These are phyloP conservation scores for Calophaca sinica DNA, from an alignment of 306 rosid species.

Conservation along the genomic window DNA sequence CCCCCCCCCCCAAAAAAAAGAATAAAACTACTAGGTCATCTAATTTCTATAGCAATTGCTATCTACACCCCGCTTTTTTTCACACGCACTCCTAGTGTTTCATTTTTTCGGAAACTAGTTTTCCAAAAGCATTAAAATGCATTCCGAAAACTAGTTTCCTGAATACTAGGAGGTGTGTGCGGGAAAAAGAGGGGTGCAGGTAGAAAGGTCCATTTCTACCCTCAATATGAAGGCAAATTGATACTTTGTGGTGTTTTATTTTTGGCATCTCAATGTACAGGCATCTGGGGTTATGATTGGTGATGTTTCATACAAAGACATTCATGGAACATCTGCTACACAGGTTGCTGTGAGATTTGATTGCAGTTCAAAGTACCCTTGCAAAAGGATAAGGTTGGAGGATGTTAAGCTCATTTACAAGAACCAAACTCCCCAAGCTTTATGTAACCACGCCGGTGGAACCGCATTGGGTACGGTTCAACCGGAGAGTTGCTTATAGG, in stretches of 20 bases:
- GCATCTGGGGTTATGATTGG: conserved; percentile 57
- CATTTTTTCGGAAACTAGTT: too few relatives aligned
- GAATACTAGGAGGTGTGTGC: too few relatives aligned
- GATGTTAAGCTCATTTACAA: conserved; percentile 54
- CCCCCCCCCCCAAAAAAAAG: too few relatives aligned
- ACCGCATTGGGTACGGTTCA: conserved; percentile 47
- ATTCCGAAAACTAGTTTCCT: too few relatives aligned
- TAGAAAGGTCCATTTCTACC: background rate
- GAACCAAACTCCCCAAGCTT: conserved; percentile 47
- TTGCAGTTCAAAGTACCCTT: conserved; percentile 60
- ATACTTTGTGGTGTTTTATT: background rate
- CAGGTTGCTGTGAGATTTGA: conserved; percentile 64
- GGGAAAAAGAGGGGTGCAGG: too few relatives aligned
- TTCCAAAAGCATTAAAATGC: too few relatives aligned
- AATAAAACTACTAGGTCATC: background rate
- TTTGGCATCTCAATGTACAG: conserved; percentile 26
- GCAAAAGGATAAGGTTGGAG: conserved; percentile 52
- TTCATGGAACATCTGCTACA: conserved; percentile 63
- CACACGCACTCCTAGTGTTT: too few relatives aligned
- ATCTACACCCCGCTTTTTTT: too few relatives aligned
- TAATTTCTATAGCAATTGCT: too few relatives aligned
- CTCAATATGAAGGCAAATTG: background rate
- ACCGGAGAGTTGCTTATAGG: conserved; percentile 55
- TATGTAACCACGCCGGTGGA: conserved; percentile 55
- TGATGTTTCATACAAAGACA: conserved; percentile 56